Evolutionary conservation across 2,329 filamentous ascomycete genomes (phyloP).

Genomic region (Stagonosporopsis tanaceti): DNA sequence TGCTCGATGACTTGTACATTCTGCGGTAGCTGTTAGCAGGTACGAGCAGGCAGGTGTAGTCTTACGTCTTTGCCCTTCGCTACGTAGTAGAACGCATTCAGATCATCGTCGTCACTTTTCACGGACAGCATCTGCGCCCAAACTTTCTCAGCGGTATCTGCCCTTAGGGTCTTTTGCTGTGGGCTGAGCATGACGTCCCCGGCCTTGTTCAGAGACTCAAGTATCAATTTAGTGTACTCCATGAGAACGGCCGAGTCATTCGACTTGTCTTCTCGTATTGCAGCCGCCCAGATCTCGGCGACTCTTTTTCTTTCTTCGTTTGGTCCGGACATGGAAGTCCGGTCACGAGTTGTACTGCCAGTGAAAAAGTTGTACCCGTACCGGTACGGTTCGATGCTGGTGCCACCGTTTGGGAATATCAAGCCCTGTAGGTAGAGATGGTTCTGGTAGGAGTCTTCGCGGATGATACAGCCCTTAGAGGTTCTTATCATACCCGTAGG

Average conservation of each 20-base stretch:
- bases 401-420: slow-evolving; percentile 11
- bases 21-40: background rate
- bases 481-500: slow-evolving; percentile 14
- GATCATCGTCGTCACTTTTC: background rate
- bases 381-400: background rate
- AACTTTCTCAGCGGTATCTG: background rate
- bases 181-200: slow-evolving; percentile 8
- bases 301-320: slow-evolving; percentile 5
- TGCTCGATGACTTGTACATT: slow-evolving; percentile 6
- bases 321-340: slow-evolving; percentile 2
- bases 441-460: slow-evolving; percentile 7
- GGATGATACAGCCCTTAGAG: slow-evolving; percentile 15
- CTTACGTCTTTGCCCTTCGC: slow-evolving; percentile 11
- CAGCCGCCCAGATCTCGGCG: slow-evolving; percentile 12
- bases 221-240: slow-evolving; percentile 13
- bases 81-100: slow-evolving; percentile 6
- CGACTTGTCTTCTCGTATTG: slow-evolving; percentile 4
- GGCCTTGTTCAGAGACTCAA: slow-evolving; percentile 3
- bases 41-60: background rate
- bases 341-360: slow-evolving; percentile 19
- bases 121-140: background rate
- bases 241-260: slow-evolving; percentile 2
- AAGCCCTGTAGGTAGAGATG: slow-evolving; percentile 23
- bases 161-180: background rate
- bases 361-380: slow-evolving; percentile 26